A percentile compares a stretch with the other conserved stretches of the same genome.
These are phyloP conservation scores for Pouteria glomerata DNA, from an alignment of 148 eudicot species.

Conservation along the genomic window DNA sequence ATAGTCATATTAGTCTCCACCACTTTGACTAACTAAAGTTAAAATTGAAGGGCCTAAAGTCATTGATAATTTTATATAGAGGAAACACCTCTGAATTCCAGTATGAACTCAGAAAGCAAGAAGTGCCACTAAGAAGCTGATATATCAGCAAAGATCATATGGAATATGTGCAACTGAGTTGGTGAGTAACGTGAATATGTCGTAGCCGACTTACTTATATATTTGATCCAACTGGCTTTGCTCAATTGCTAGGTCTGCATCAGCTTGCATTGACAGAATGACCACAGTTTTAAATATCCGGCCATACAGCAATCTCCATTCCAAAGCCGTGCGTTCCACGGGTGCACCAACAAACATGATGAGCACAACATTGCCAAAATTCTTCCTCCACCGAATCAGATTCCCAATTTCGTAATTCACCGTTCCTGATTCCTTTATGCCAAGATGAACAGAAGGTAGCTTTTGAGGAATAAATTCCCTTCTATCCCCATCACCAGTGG, in stretches of 20 bases:
- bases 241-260: slow-evolving; percentile 83
- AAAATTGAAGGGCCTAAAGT: too few relatives aligned
- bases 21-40: too few relatives aligned
- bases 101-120: too few relatives aligned
- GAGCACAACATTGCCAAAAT: slow-evolving; percentile 85
- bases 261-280: slow-evolving; percentile 68
- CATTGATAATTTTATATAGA: neutral
- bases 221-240: slow-evolving; percentile 65
- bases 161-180: too few relatives aligned
- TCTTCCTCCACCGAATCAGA: slow-evolving; percentile 88
- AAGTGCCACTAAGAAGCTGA: too few relatives aligned
- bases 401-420: slow-evolving; percentile 95
- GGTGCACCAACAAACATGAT: slow-evolving; percentile 86
- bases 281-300: slow-evolving; percentile 90
- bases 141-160: neutral
- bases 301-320: slow-evolving; percentile 97
- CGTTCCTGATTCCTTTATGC: slow-evolving; percentile 80
- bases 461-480: slow-evolving; percentile 87
- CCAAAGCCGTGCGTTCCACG: slow-evolving; percentile 91
- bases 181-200: too few relatives aligned
- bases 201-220: slow-evolving; percentile 96
- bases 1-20: too few relatives aligned
- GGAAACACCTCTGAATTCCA: too few relatives aligned
- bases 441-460: slow-evolving; percentile 89
- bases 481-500: slow-evolving; percentile 82